phyloP scores from a whole-genome alignment of 495 filamentous ascomycete genomes.

The Aspergillus egyptiacus region DNA sequence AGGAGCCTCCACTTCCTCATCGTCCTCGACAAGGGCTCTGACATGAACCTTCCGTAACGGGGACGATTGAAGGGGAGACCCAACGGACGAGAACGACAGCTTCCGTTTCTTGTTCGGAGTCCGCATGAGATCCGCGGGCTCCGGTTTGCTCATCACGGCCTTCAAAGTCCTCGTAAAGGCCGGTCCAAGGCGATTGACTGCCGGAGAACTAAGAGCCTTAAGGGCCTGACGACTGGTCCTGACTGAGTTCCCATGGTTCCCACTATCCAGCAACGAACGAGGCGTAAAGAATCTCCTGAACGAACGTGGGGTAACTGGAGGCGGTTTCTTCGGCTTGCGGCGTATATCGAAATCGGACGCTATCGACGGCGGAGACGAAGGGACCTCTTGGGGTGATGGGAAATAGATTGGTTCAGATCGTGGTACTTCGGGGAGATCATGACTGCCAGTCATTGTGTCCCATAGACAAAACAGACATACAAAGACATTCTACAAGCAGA shows the following conservation, averaged over 20 bases:
- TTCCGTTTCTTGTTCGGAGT: slow-evolving; percentile 42
- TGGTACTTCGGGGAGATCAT: slow-evolving; percentile 35
- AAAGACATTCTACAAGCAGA: slow-evolving; percentile 22
- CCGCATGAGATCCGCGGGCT: slow-evolving; percentile 26
- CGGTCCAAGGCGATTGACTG: slow-evolving; percentile 51
- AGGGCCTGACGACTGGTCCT: slow-evolving; percentile 59
- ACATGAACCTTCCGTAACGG: slow-evolving; percentile 43
- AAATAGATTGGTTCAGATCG: slow-evolving; percentile 40
- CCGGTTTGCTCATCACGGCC: slow-evolving; percentile 26
- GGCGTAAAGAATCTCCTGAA: slow-evolving; percentile 86
- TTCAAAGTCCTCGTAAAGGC: slow-evolving; percentile 41
- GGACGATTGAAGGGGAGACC: slow-evolving; percentile 51
- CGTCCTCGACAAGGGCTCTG: slow-evolving; percentile 28
- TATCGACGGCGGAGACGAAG: slow-evolving; percentile 44
- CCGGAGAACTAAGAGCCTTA: slow-evolving; percentile 60
- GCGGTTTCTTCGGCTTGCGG: slow-evolving; percentile 42
- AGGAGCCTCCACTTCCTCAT: slow-evolving; percentile 26
- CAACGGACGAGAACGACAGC: slow-evolving; percentile 40
- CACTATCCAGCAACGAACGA: slow-evolving; percentile 39
- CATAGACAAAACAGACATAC: slow-evolving; percentile 16
- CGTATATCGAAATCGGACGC: slow-evolving; percentile 37
- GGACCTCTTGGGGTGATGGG: slow-evolving; percentile 32
- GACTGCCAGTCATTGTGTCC: slow-evolving; percentile 32
- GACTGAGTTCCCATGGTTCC: slow-evolving; percentile 37
- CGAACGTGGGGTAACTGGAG: slow-evolving; percentile 63